Conservation (phyloP, 1,284 basidiomycete species). For the Dichomitus squalens region DNA sequence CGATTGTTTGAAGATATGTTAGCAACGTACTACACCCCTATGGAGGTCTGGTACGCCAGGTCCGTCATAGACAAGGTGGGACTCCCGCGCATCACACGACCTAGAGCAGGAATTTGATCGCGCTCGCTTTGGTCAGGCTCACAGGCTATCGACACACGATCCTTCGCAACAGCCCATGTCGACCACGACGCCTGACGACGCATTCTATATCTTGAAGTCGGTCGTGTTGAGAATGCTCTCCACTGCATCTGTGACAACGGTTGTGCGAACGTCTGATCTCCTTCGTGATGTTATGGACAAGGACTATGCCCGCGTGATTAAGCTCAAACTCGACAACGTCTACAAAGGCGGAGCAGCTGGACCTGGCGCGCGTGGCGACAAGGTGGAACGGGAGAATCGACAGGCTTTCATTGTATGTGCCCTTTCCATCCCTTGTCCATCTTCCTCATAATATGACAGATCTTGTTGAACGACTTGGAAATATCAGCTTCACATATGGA, state of each 20-base stretch:
- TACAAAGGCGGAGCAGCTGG: constrained; percentile 54
- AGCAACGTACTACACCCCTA: constrained; percentile 78
- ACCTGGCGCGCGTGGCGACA: constrained; percentile 60
- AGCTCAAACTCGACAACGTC: constrained; percentile 85
- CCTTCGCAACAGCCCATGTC: constrained; percentile 59
- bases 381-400: constrained; percentile 77
- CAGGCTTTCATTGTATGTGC: constrained; percentile 75
- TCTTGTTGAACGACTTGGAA: constrained; percentile 88
- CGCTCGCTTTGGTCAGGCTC: constrained; percentile 52
- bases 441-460: constrained; percentile 46
- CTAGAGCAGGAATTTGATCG: constrained; percentile 2
- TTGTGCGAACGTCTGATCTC: constrained; percentile 61
- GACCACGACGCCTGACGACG: constrained; percentile 87
- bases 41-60: constrained; percentile 94
- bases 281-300: constrained; percentile 77
- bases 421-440: neutral
- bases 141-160: constrained; percentile 69
- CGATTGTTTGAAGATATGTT: constrained; percentile 71
- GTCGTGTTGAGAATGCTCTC: constrained; percentile 77
- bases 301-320: constrained; percentile 80
- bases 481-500: constrained; percentile 86
- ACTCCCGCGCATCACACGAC: neutral
- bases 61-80: constrained; percentile 84
- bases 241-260: constrained; percentile 64
- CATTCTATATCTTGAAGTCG: constrained; percentile 90